Evolutionary conservation across 352 stramenopile genomes (phyloP), one percentile per base, ranked within the genome.

Genomic region (Pythium monospermum): DNA sequence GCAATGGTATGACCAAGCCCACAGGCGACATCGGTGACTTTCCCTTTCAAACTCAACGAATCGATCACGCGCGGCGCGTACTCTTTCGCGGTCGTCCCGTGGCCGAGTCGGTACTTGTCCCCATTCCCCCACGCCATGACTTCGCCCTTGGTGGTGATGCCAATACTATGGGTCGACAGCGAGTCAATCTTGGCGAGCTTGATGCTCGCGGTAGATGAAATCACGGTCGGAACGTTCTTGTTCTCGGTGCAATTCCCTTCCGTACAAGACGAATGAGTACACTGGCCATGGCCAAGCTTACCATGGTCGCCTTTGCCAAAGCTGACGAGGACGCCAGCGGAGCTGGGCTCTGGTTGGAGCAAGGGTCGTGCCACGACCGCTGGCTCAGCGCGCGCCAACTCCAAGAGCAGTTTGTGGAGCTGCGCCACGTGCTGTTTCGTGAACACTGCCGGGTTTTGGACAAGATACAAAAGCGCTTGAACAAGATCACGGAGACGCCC

Each of bases 261-360:
- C 15, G 80, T 49, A 27, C 83, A 94, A 1, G 66, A 61, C 4
- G 64, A 40, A 43, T 91, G 83, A 1, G 51, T 71, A 40, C 83
- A 94, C 42, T 83, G 76, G 1, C 83, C 83, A 43, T 91, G 83
- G 2, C 83, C 83, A 0, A 94, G 69, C 28, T 94, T 91, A 7
- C 83, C 83, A 28, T 94, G 83, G 32, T 91, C 83, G 2, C 83
- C 83, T 42, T 94, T 91, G 10, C 83, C 83, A 47, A 94, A 94
- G 35, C 74, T 92, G 65, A 92, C 78, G n/a, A 92, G 51, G 37
- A 76, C 79, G 0, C 82, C 82, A 2, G 44, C 61, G 1, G 43
- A 21, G 1, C 49, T 35, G 1, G 75, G 57, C 19, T 87, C 68
- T 25, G 67, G 33, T 27, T 41, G 39, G 1, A 71, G 53, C 2